Evolutionary conservation across 345 rosid genomes (phyloP), one percentile per base, ranked within the genome.

Genomic region (Corchorus capsularis): DNA sequence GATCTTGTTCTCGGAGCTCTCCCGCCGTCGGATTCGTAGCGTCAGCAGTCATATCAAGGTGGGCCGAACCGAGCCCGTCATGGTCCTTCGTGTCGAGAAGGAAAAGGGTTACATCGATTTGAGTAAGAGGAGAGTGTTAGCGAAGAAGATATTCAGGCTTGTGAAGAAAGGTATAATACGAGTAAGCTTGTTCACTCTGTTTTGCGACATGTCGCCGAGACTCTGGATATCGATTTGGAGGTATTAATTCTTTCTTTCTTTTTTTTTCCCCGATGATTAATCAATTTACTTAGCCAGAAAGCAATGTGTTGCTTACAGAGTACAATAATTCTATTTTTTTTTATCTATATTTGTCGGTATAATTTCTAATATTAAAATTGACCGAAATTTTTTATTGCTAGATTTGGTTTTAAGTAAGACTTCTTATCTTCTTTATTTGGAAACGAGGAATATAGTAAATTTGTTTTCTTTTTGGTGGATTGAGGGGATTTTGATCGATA

Each of bases 171-270:
- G 86, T 93, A 91, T 78, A 96, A 93, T 75, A 96, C 93, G 93
- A 96, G 99, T 85, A 96, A 96, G 88, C 98, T 96, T 41, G 99
- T 96, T 1, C 99, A 96, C 81, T 96, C 97, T 70, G 93, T 96
- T 76, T 92, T 96, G 97, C 92, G 98, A 5, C 99, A 96, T 71
- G 99, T 96, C 1, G 98, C 97, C 1, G 98, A 93, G 90, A 96
- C 99, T 27, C 35, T 93, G 63, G 83, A 86, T 2, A 79, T 93
- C 53, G 98, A 92, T 86, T 89, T 96, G 75, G 99, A 96, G 99
- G 99, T 93, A 79, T 27, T 27, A 27, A 27, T 27, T 27, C 27
- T 27, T 27, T 27, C 27, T 0, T 27, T 27, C 27, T 27, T 27
- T 27, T 27, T 27, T 27, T 27, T 27, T 27, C 27, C 27, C 27